Conservation (phyloP, 352 stramenopile species). For the Lagenidium sp. region DNA sequence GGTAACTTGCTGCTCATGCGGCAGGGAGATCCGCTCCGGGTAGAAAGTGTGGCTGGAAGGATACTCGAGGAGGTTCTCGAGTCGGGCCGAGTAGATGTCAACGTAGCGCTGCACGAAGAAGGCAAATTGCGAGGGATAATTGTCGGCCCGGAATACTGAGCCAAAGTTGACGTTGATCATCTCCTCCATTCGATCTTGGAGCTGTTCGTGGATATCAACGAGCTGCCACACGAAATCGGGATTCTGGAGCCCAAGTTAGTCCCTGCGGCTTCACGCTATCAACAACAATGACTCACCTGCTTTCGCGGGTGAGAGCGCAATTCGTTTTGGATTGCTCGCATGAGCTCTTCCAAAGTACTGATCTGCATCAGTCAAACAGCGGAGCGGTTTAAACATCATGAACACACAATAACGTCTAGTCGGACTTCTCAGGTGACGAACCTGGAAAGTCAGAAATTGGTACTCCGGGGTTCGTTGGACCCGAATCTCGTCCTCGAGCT, state of each 20-base stretch:
- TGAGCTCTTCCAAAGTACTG: slow-evolving; percentile 46
- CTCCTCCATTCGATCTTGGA: slow-evolving; percentile 64
- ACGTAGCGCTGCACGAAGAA: slow-evolving; percentile 84
- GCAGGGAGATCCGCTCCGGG: slow-evolving; percentile 51
- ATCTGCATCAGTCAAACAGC: slow-evolving; percentile 26
- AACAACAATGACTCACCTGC: no score
- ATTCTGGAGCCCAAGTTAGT: no score
- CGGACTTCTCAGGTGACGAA: no score
- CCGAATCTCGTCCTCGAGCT: slow-evolving; percentile 82
- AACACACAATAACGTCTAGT: no score
- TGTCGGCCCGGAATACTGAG: slow-evolving; percentile 78
- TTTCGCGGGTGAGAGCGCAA: slow-evolving; percentile 24
- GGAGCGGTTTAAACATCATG: no score
- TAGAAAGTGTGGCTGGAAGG: slow-evolving; percentile 83
- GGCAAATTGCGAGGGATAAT: slow-evolving; percentile 80
- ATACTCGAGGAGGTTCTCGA: slow-evolving; percentile 80
- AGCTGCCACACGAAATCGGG: slow-evolving; percentile 54
- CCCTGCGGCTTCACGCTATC: no score
- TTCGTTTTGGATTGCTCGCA: slow-evolving; percentile 56
- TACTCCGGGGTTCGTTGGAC: slow-evolving; percentile 51
- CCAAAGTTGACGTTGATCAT: slow-evolving; percentile 85
- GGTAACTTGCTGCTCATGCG: slow-evolving; percentile 20
- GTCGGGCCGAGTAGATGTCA: slow-evolving; percentile 81
- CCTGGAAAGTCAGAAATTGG: slow-evolving; percentile 45
- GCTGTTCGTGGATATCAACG: slow-evolving; percentile 44